phyloP scores from a whole-genome alignment of 2,329 filamentous ascomycete genomes.

The Trichoderma sp. region DNA sequence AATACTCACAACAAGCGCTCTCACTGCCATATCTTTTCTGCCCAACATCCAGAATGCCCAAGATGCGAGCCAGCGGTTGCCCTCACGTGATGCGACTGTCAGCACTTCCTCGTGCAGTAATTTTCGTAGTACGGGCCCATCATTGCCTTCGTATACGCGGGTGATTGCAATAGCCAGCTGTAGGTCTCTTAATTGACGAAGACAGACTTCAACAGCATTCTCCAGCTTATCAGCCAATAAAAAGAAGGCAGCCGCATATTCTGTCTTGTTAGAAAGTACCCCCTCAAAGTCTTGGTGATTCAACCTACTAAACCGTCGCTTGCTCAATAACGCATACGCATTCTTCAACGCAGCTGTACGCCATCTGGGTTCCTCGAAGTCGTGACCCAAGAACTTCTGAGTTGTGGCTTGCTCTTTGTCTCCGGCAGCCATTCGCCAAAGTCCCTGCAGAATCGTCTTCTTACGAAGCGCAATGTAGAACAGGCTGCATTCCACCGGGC shows the following conservation, averaged over 20 bases:
- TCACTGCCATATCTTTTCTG: slow-evolving; percentile 79
- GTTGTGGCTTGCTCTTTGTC: slow-evolving; percentile 84
- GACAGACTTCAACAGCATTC: slow-evolving; percentile 82
- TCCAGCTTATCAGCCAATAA: slow-evolving; percentile 81
- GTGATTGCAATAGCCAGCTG: slow-evolving; percentile 88
- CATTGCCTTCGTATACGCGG: slow-evolving; percentile 84
- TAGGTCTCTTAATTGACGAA: slow-evolving; percentile 83
- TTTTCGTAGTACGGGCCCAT: slow-evolving; percentile 69
- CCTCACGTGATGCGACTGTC: slow-evolving; percentile 72
- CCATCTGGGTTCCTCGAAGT: slow-evolving; percentile 87
- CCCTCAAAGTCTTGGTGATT: neutral
- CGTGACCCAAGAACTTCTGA: slow-evolving; percentile 78
- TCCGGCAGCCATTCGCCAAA: slow-evolving; percentile 95
- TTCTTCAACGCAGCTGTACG: slow-evolving; percentile 90
- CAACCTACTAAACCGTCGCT: slow-evolving; percentile 72
- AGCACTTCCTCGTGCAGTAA: slow-evolving; percentile 81
- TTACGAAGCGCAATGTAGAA: slow-evolving; percentile 91
- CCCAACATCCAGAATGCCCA: slow-evolving; percentile 96
- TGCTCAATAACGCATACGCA: slow-evolving; percentile 91
- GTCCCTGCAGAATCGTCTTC: slow-evolving; percentile 83
- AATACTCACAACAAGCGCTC: slow-evolving; percentile 71
- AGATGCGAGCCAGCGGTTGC: slow-evolving; percentile 89
- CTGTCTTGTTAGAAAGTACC: slow-evolving; percentile 43
- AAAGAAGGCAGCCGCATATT: slow-evolving; percentile 96
- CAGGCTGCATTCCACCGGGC: slow-evolving; percentile 86